phyloP scores from a whole-genome alignment of 106 monocot species.

The Cymbidium sinense region DNA sequence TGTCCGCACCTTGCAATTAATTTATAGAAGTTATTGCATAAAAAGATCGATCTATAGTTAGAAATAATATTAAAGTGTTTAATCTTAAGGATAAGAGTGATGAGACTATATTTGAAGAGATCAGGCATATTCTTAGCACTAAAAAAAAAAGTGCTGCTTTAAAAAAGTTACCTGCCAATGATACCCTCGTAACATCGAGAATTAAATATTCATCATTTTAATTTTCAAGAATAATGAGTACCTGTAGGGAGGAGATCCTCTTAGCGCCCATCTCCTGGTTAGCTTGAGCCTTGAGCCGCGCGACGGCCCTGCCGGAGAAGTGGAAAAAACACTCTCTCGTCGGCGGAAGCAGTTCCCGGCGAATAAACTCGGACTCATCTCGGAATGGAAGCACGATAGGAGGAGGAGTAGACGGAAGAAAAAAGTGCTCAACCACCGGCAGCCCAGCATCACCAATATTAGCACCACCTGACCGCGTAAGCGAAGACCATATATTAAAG shows the following conservation, averaged over 20 bases:
- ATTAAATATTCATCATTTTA: no score
- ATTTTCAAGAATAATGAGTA: no score
- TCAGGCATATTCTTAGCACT: no score
- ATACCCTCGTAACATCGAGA: no score
- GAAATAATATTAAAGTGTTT: no score
- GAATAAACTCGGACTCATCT: slow-evolving; percentile 2
- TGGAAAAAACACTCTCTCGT: slow-evolving; percentile 7
- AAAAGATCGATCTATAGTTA: no score
- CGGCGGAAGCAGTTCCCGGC: background rate
- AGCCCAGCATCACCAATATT: background rate
- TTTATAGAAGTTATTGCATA: no score
- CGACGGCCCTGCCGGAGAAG: background rate
- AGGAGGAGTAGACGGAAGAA: background rate
- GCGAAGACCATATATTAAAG: slow-evolving; percentile 23
- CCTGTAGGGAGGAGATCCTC: slow-evolving; percentile 16
- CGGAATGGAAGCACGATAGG: background rate
- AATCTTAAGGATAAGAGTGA: no score
- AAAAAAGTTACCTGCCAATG: no score
- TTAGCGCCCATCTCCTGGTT: background rate
- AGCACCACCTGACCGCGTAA: background rate
- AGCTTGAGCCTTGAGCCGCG: background rate
- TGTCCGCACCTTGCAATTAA: no score
- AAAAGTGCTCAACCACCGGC: slow-evolving; percentile 2
- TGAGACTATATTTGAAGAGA: no score
- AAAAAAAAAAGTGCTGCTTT: no score